Base-by-base conservation (phyloP, 83 land plant genomes). In the Larix sibirica region DNA sequence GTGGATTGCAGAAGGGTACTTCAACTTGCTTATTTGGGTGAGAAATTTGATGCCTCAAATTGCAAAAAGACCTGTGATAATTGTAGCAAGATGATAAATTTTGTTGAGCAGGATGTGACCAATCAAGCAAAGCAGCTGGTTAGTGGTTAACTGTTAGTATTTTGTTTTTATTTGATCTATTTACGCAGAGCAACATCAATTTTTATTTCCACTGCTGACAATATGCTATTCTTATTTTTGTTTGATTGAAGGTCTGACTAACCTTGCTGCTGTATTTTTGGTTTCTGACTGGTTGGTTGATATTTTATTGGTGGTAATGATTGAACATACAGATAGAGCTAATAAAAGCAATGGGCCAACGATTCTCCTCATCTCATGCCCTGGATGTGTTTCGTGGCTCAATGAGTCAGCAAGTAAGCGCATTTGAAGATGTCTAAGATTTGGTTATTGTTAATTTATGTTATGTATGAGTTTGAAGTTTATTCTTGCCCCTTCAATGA, bases 351-450 rank as follows among this genome's bases (percentile, higher is more conserved):
- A 89, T 93, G 82, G 90, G 95, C 38, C 95, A 95, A 81, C 84
- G 92, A 33, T 91, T 85, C 81, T 95, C 99, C 50, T 85, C 92
- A 73, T 84, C 94, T 54, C 95, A 97, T 90, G 83, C 94, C 16
- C 81, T 97, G 76, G 99, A 97, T 89, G 98, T 97, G n/a, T 97
- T 86, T 84, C 84, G 95, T 36, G 99, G 99, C 54, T 97, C 99
- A 64, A 83, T 97, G 80, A 91, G 88, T 87, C 98, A 97, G 87
- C 87, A 84, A 88, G 99, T 97, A 87, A n/a, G 86, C 40, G 56
- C 12, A n/a, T 31, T 44, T 2, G 38, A 56, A 10, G 28, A 70
- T 40, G 50, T 60, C 1, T 21, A 4, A 42, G 56, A 6, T 65
- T 33, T 33, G 36, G 36, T 33, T 36, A 60, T 73, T 36, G 44